These are phyloP conservation scores for Aphanomyces invadans DNA, from an alignment of 352 stramenopile genomes.

Conservation along the genomic window DNA sequence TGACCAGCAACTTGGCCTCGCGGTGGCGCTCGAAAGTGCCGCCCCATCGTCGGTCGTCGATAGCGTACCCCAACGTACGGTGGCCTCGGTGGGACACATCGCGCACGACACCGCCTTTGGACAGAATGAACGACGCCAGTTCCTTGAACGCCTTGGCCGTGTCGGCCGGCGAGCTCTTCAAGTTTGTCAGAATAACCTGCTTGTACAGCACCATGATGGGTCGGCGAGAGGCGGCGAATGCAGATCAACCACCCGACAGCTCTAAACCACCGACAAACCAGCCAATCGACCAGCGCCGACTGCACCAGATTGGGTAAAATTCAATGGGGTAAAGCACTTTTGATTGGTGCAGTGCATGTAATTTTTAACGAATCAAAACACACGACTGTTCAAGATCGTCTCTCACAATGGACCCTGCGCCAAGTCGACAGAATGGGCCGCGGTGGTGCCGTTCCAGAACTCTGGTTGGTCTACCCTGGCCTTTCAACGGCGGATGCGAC, in stretches of 20 bases:
- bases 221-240: background rate
- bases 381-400: no score
- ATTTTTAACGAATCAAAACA: no score
- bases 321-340: no score
- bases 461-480: no score
- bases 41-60: constrained; percentile 80
- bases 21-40: constrained; percentile 80
- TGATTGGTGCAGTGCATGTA: no score
- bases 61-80: constrained; percentile 71
- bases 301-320: background rate
- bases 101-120: constrained; percentile 63
- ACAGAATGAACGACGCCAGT: constrained; percentile 58
- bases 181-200: constrained; percentile 82
- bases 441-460: no score
- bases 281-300: background rate
- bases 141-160: constrained; percentile 80
- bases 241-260: background rate
- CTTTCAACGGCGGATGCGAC: no score
- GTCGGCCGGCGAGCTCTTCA: constrained; percentile 79
- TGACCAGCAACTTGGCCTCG: constrained; percentile 76
- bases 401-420: no score
- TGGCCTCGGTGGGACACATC: constrained; percentile 71
- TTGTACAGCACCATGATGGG: constrained; percentile 81
- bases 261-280: constrained; percentile 14
- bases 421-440: no score